phyloP scores from a whole-genome alignment of 1,284 basidiomycete genomes.

The Neotropicomus parvogracilis region DNA sequence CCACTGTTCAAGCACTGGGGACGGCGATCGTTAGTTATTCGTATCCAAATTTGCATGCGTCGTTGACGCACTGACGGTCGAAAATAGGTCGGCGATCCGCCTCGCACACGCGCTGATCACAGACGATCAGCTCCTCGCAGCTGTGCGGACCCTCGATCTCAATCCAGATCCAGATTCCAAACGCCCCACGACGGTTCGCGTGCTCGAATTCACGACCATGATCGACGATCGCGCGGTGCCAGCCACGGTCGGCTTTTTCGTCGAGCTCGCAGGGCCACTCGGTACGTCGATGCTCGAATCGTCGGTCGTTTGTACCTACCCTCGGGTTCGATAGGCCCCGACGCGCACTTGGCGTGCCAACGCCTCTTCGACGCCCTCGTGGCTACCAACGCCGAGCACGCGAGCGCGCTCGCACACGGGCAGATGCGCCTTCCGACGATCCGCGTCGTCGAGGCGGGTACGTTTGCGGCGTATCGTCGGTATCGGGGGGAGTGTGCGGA shows the following conservation, averaged over 20 bases:
- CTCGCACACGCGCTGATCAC: neutral
- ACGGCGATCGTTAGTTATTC: constrained; percentile 11
- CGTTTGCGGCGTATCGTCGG: constrained; percentile 18
- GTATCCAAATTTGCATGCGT: too few species aligned
- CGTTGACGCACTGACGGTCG: neutral
- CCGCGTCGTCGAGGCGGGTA: constrained; percentile 14
- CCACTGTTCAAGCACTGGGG: constrained; percentile 15
- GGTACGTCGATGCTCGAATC: constrained; percentile 13
- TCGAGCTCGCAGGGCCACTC: constrained; percentile 9
- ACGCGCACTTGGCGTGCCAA: neutral
- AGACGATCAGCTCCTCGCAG: constrained; percentile 10
- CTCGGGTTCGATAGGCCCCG: constrained; percentile 9
- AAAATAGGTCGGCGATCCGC: constrained; percentile 10
- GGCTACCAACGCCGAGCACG: constrained; percentile 3
- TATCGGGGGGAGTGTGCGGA: neutral
- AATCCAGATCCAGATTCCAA: neutral
- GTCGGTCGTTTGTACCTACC: too few species aligned
- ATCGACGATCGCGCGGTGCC: constrained; percentile 11
- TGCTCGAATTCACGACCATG: constrained; percentile 17
- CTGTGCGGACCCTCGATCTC: neutral
- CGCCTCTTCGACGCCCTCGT: constrained; percentile 15
- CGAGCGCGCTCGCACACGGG: neutral
- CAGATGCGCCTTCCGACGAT: constrained; percentile 14
- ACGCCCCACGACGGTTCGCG: constrained; percentile 1
- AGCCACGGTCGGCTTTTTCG: constrained; percentile 15